Evolutionary conservation across 2,329 filamentous ascomycete genomes (phyloP), one percentile per base, ranked within the genome.

Genomic region (Trichoderma atroviride): DNA sequence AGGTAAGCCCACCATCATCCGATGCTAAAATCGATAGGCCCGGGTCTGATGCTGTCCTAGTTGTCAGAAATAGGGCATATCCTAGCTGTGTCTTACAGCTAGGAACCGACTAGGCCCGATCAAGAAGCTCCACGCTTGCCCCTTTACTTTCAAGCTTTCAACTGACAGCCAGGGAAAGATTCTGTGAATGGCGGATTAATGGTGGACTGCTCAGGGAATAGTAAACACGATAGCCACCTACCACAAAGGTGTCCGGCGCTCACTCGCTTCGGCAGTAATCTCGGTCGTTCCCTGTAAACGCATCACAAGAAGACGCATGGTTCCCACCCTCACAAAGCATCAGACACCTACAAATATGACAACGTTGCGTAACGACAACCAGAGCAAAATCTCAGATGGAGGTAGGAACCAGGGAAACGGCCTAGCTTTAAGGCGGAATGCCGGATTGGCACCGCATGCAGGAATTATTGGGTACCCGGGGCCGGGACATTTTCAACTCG

Each of bases 1-100:
- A 35, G 7, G 37, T 58, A 66, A 66, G 55, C 53, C 63, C 63
- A 57, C 53, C 47, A 58, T 66, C 63, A 66, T 31, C 53, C 63
- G 53, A 58, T 66, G 53, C 62, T 66, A 66, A 43, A 58, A 66
- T 57, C 13, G 19, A 35, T 31, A 66, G 27, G 33, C 61, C 27
- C 52, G 27, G 47, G 61, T 29, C 50, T 64, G 52, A n/a, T 66
- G 63, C 63, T 37, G 53, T 19, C 57, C 35, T 50, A 58, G 37
- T 55, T 33, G 37, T n/a, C 40, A 66, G 29, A 35, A 33, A 35
- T 58, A 66, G 63, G 53, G 63, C 37, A 47, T 14, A 65, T 47
- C 52, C 52, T 37, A 47, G 35, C 33, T 22, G 63, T 50, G 29
- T 50, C 37, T 35, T 29, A 58, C 63, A 66, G 27, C 53, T 58